Conservation (phyloP, 1,139 yeast genomes). For the Taphrina betulina region DNA sequence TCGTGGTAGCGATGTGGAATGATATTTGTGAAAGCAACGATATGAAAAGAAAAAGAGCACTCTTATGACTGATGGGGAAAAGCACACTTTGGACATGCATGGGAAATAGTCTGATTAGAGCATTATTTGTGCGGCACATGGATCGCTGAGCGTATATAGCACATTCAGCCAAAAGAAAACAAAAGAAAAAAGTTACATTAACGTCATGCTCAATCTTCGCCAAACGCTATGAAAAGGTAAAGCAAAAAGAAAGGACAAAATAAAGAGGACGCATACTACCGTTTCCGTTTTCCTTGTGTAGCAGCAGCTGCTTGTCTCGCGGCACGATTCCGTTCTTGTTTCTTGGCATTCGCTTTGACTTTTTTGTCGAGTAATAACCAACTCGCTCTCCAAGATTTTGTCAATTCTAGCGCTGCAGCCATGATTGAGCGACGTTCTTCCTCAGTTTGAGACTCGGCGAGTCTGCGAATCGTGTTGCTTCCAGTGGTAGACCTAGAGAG, state of each 20-base stretch:
- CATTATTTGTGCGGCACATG: neutral
- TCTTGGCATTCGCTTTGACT: slow-evolving; percentile 6
- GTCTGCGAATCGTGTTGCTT: slow-evolving; percentile 1
- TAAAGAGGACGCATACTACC: neutral
- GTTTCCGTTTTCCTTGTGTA: neutral
- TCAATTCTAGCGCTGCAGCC: slow-evolving; percentile 1
- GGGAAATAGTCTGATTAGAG: too few species aligned
- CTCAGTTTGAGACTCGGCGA: neutral
- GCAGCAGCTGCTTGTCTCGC: neutral
- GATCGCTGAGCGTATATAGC: too few species aligned
- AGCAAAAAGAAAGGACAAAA: neutral
- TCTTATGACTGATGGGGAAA: too few species aligned
- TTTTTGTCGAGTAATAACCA: slow-evolving; percentile 13
- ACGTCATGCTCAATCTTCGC: too few species aligned
- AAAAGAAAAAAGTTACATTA: too few species aligned
- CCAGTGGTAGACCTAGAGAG: too few species aligned
- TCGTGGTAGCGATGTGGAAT: too few species aligned
- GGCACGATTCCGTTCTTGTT: slow-evolving; percentile 12
- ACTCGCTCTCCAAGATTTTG: neutral
- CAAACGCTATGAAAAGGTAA: too few species aligned
- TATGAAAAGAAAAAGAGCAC: too few species aligned
- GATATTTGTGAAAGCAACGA: too few species aligned
- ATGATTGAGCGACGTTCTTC: neutral
- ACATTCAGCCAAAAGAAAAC: too few species aligned
- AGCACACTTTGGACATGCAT: too few species aligned